Evolutionary conservation across 495 filamentous ascomycete genomes (phyloP).

Genomic region (Aspergillus panamensis): DNA sequence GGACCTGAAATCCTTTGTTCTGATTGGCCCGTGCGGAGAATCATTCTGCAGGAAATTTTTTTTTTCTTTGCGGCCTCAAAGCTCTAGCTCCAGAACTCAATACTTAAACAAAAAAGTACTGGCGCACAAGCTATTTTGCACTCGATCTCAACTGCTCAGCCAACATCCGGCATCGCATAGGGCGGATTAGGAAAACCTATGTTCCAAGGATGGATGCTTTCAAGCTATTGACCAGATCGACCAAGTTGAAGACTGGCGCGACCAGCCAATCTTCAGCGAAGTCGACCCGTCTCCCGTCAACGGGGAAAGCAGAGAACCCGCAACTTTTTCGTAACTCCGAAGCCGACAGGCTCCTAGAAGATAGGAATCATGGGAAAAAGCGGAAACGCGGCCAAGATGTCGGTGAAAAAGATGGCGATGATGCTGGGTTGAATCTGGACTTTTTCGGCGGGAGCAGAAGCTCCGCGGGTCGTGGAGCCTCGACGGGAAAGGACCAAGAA

Average conservation of each 20-base stretch:
- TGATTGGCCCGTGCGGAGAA: conserved; percentile 41
- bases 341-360: conserved; percentile 28
- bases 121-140: background rate
- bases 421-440: conserved; percentile 32
- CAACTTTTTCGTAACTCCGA: conserved; percentile 50
- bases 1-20: conserved; percentile 5
- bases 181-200: background rate
- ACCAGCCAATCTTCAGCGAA: conserved; percentile 21
- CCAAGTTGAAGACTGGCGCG: conserved; percentile 44
- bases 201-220: conserved; percentile 49
- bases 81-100: background rate
- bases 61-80: conserved; percentile 12
- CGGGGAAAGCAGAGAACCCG: conserved; percentile 49
- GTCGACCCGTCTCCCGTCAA: conserved; percentile 42
- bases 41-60: conserved; percentile 33
- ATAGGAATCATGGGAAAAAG: conserved; percentile 38
- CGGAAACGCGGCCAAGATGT: conserved; percentile 33
- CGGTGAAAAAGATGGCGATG: conserved; percentile 24
- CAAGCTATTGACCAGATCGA: conserved; percentile 51
- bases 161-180: conserved; percentile 13
- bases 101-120: background rate
- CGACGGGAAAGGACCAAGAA: conserved; percentile 18
- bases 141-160: background rate
- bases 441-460: conserved; percentile 38
- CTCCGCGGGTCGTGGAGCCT: conserved; percentile 12